Base-by-base conservation (phyloP, 441 rosid genomes). In the Euphorbia schlechtendalii region DNA sequence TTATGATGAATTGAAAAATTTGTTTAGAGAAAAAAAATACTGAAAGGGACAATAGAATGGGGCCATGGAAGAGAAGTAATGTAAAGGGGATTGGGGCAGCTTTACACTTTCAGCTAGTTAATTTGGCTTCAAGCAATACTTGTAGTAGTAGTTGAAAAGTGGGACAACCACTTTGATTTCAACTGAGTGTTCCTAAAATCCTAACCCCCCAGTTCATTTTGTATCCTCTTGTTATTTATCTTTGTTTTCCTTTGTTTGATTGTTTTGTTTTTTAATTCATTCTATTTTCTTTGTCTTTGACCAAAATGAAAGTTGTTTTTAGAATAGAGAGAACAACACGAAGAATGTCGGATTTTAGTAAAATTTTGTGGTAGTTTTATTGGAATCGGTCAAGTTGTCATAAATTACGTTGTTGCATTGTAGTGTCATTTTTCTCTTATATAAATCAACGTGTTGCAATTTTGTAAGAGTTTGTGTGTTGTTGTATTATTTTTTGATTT, bases 121-220 rank as follows among this genome's bases (percentile, higher is more conserved):
- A 32, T 73, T 86, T 82, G 85, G 84, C 80, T 67, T 78, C 65
- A 72, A 82, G 86, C 82, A 70, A 66, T 52, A 32, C 4, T 32
- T 32, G 34, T 32, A 32, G 6, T 67, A 76, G 38, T 43, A 5
- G 66, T 73, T 71, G 63, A 55, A 65, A 67, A 68, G 73, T 75
- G 78, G 84, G 73, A 74, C 80, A 71, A 56, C 28, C 48, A 81
- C 81, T 87, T 79, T 63, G 73, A 80, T 78, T 53, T 76, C 71
- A 83, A 86, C 85, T 73, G 79, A 72, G 74, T 77, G 78, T 81
- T 73, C 76, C 76, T 41, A 61, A 54, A 17, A 2, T 14, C 17
- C 17, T 43, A 13, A n/a, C 65, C 66, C 73, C 76, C 27, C 20
- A 69, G n/a, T 49, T 4, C 18, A 17, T 34, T 8, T 66, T 20